Conservation (phyloP, 2,329 filamentous ascomycete genomes). For the Colletotrichum cordylinicola region DNA sequence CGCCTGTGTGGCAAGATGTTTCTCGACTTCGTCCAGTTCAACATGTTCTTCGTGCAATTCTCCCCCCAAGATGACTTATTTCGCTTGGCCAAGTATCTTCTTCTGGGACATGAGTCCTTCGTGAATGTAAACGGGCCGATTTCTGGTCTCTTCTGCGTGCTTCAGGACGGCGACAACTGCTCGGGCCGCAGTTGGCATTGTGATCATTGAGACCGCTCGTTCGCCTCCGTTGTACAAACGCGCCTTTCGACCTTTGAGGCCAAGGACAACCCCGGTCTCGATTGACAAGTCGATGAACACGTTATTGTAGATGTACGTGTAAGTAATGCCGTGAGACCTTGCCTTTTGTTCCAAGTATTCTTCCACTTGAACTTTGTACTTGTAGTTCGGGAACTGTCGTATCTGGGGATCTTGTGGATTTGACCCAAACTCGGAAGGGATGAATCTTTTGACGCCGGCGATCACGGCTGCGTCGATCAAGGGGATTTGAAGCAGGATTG, state of each 20-base stretch:
- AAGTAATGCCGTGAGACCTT: not conserved
- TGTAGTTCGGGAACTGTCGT: not conserved
- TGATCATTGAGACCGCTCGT: not conserved
- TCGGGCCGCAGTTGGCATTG: not conserved
- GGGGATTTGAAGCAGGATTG: not conserved
- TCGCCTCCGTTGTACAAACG: not conserved
- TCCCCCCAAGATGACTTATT: not conserved
- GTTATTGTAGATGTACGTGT: not conserved
- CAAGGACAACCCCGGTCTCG: not conserved
- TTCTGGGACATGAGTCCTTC: not conserved
- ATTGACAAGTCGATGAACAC: not conserved
- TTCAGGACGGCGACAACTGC: not conserved
- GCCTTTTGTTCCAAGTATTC: not conserved
- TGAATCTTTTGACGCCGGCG: not conserved
- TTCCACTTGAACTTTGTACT: not conserved
- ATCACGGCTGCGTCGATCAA: not conserved
- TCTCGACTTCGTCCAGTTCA: not conserved
- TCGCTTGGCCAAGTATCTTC: not conserved
- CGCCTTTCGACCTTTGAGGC: not conserved
- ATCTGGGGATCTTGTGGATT: not conserved
- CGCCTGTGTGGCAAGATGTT: not conserved
- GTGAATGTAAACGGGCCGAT: not conserved
- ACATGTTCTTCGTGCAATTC: not conserved
- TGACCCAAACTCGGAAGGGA: not conserved
- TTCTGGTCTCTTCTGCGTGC: not conserved